Base-by-base conservation (phyloP, 495 filamentous ascomycete genomes). In the Massariosphaeria phaeospora region DNA sequence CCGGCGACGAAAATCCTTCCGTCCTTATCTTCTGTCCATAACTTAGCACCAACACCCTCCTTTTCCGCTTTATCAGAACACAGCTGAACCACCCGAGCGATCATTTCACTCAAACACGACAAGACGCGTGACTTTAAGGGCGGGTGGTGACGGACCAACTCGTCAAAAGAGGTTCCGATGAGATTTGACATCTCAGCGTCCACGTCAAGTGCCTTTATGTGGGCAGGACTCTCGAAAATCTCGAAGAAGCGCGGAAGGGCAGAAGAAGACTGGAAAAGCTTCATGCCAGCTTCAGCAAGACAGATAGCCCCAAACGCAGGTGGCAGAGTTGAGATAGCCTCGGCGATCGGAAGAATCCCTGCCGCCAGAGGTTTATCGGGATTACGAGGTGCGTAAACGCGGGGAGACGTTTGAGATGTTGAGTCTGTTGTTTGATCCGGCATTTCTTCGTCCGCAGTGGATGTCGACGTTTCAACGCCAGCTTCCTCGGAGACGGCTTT, bases 121-220 rank as follows among this genome's bases (percentile, higher is more conserved):
- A 94, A 82, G 51, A 97, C 89, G 11, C 79, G 79, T 24, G 79
- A 74, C 51, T 89, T 89, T 39, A 99, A 73, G 10, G 76, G 75
- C 0, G 93, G 94, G 66, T 99, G 94, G 64, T 99, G 93, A 17
- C 93, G 83, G 25, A 91, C 84, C 51, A 99, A 76, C 66, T 99
- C 93, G 66, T 99, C 94, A 65, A 99, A 95, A 11, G 85, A 85
- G 5, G 76, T 79, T 18, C 94, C 93, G 34, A 97, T 73, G 34
- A 76, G 76, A 33, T 66, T 71, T 1, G 84, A 69, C 27, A 84
- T 71, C n/a, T 84, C 81, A 5, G 79, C 73, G 49, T 96, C 91
- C 31, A 77, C 70, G 40, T 83, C 79, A 76, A 97, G 75, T 56
- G 79, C 82, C 59, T 87, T 89, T 38, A 97, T 82, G 69, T 99